These are phyloP conservation scores for Cytospora piceicola DNA, from an alignment of 2,329 filamentous ascomycete genomes.

Conservation along the genomic window DNA sequence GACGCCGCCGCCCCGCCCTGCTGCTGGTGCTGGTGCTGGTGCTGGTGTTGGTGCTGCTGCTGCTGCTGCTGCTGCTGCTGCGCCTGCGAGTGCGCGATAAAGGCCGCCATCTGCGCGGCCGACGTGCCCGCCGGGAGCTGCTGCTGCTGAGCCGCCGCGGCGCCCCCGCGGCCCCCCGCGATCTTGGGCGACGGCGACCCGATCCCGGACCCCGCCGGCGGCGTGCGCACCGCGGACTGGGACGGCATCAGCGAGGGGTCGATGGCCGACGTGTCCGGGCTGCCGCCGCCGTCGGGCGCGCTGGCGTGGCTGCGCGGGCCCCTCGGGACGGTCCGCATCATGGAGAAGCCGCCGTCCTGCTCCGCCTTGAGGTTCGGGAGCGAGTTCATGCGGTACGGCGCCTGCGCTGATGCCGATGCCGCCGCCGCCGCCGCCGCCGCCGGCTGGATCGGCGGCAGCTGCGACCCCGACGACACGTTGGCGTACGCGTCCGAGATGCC, in stretches of 20 bases:
- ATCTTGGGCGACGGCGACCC: slow-evolving; percentile 30
- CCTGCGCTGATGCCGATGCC: slow-evolving; percentile 22
- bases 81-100: slow-evolving; percentile 19
- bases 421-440: slow-evolving; percentile 6
- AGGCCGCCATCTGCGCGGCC: slow-evolving; percentile 26
- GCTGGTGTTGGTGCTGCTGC: too few relatives aligned
- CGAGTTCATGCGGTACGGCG: slow-evolving; percentile 37
- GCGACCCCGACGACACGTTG: slow-evolving; percentile 47
- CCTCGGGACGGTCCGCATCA: slow-evolving; percentile 47
- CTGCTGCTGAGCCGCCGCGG: slow-evolving; percentile 35
- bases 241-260: slow-evolving; percentile 53
- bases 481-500: slow-evolving; percentile 37
- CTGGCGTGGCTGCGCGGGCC: slow-evolving; percentile 45
- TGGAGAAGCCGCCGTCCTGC: slow-evolving; percentile 44
- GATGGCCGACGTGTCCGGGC: slow-evolving; percentile 40
- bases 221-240: slow-evolving; percentile 45
- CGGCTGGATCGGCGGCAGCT: slow-evolving; percentile 43
- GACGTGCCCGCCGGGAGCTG: slow-evolving; percentile 36
- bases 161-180: slow-evolving; percentile 33
- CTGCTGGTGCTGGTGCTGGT: slow-evolving; percentile 30
- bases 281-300: slow-evolving; percentile 39
- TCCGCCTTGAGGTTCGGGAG: slow-evolving; percentile 44
- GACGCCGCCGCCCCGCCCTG: slow-evolving; percentile 37
- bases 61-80: slow-evolving; percentile 36
- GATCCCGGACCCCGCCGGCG: slow-evolving; percentile 41